Conservation (phyloP, 1,284 basidiomycete genomes). For the Cronartium quercuum region DNA sequence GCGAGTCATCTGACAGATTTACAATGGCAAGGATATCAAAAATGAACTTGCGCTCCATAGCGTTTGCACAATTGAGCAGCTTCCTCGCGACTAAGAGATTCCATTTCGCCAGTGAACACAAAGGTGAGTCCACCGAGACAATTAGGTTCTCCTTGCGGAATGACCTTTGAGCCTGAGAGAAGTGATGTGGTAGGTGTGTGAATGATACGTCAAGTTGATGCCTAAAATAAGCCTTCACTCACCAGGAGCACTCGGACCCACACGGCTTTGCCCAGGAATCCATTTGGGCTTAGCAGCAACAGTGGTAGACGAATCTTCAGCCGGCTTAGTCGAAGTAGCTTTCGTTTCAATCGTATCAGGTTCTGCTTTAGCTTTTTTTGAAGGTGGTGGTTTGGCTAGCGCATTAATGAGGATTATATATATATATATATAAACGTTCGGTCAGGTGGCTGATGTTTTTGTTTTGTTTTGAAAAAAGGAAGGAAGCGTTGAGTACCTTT, state of each 20-base stretch:
- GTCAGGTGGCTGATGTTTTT: no score
- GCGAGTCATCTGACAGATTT: not conserved
- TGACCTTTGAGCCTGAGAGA: constrained; percentile 63
- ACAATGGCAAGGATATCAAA: not conserved
- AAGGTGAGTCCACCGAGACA: constrained; percentile 81
- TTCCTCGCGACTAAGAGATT: constrained; percentile 79
- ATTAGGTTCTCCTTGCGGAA: constrained; percentile 71
- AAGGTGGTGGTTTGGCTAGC: constrained; percentile 1
- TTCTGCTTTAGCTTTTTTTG: constrained; percentile 16
- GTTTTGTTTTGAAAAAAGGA: not conserved
- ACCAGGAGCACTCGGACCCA: constrained; percentile 39
- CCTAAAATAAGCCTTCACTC: not conserved
- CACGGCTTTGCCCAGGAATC: constrained; percentile 42
- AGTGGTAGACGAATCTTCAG: not conserved
- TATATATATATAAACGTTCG: not conserved
- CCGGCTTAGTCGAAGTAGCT: not conserved
- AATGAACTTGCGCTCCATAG: constrained; percentile 67
- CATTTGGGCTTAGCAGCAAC: constrained; percentile 49
- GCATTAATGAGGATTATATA: not conserved
- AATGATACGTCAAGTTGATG: not conserved
- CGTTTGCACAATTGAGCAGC: constrained; percentile 82
- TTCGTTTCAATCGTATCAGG: not conserved
- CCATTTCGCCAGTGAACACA: constrained; percentile 84
- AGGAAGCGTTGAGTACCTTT: not conserved
- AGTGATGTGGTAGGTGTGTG: not conserved